Conservation (phyloP, 1,284 basidiomycete genomes). For the Ganoderma meredithae region DNA sequence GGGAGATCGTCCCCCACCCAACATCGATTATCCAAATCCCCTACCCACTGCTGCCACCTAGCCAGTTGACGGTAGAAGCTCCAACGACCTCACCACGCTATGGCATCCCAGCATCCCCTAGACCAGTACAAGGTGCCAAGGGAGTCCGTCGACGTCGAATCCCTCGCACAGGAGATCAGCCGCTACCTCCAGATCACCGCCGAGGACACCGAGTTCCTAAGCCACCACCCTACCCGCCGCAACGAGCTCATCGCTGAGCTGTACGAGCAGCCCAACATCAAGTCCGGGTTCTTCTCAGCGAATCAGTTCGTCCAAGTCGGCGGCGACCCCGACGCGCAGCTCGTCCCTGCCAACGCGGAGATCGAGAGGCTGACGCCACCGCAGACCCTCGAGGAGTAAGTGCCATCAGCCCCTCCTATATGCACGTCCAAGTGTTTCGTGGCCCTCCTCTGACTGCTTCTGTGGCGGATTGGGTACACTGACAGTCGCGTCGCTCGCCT, state of each 20-base stretch:
- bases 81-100: background rate
- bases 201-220: conserved; percentile 17
- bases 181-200: conserved; percentile 12
- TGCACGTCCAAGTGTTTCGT: background rate
- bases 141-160: background rate
- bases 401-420: background rate
- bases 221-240: conserved; percentile 14
- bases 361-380: conserved; percentile 22
- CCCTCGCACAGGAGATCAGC: background rate
- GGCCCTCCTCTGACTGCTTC: background rate
- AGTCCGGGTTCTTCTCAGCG: conserved; percentile 2
- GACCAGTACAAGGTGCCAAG: background rate
- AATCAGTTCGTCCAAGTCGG: conserved; percentile 3
- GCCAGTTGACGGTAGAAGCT: too few relatives aligned
- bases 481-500: conserved; percentile 15
- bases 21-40: too few relatives aligned
- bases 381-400: conserved; percentile 19
- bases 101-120: background rate
- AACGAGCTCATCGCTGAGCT: conserved; percentile 15
- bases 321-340: conserved; percentile 11
- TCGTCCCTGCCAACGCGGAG: conserved; percentile 15
- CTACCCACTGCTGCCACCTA: too few relatives aligned
- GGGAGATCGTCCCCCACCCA: too few relatives aligned
- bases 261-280: conserved; percentile 3
- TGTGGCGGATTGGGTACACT: too few relatives aligned